These are phyloP conservation scores for Collariella sp. DNA, from an alignment of 495 filamentous ascomycete genomes.

Conservation along the genomic window DNA sequence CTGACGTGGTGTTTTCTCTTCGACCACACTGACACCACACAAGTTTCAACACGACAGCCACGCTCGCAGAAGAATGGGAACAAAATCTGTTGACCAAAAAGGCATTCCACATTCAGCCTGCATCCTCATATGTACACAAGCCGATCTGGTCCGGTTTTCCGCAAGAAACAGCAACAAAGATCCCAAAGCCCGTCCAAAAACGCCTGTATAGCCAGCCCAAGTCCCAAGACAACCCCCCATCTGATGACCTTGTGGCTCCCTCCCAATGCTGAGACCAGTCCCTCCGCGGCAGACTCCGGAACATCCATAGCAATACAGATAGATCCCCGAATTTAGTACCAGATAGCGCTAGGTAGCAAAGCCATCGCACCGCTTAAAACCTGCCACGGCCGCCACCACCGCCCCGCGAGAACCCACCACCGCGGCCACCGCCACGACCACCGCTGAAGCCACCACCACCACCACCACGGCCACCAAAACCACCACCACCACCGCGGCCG, in stretches of 20 bases:
- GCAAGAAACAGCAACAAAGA: slow-evolving; percentile 13
- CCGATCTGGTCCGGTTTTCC: slow-evolving; percentile 4
- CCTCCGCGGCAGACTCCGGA: background rate
- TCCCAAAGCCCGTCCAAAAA: slow-evolving; percentile 21
- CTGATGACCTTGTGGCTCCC: slow-evolving; percentile 10
- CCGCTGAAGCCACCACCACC: slow-evolving; percentile 22
- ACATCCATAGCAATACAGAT: slow-evolving; percentile 1
- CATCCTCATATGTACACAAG: slow-evolving; percentile 1
- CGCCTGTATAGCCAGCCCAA: slow-evolving; percentile 26
- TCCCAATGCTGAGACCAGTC: slow-evolving; percentile 7
- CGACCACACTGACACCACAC: no score
- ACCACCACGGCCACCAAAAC: slow-evolving; percentile 18
- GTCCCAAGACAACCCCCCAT: slow-evolving; percentile 16
- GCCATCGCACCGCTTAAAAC: background rate
- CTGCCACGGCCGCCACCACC: slow-evolving; percentile 18
- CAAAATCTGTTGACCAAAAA: background rate
- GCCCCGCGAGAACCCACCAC: slow-evolving; percentile 21
- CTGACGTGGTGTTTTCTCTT: no score
- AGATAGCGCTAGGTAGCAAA: background rate
- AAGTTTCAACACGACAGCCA: no score
- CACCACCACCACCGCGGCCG: no score
- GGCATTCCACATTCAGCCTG: background rate
- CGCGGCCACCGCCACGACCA: slow-evolving; percentile 19
- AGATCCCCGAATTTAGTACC: background rate
- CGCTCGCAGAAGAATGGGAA: no score